Evolutionary conservation across 345 rosid species (phyloP), one percentile per base, ranked within the genome.

Genomic region (Fremontodendron californicum): DNA sequence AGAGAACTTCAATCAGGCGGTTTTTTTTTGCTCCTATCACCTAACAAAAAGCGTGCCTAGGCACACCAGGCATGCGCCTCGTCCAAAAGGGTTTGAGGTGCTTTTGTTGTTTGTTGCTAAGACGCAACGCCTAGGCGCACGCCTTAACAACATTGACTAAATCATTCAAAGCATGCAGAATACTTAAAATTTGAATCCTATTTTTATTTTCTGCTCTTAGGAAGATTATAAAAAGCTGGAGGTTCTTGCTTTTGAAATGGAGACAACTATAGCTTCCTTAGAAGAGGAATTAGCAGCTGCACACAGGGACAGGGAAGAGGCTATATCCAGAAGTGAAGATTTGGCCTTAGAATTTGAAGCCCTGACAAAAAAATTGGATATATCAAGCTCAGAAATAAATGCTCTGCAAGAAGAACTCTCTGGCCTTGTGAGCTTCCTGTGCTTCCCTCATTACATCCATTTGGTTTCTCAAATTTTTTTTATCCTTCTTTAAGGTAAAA

Each of bases 221-320:
- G 99, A 93, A 76, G 96, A 93, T 4, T 88, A 87, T 81, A 84
- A 48, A 77, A 83, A 86, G 80, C 83, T 95, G 80, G 99, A 93
- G 87, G 89, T 90, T 80, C 91, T 88, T 81, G 93, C 94, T 69
- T 90, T 92, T 90, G 98, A 95, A 82, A 91, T 91, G 99, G 98
- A 95, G 81, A 81, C 94, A 83, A 86, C 92, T 64, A 90, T 91
- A 83, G 96, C 90, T 84, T 88, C 98, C 77, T 77, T 93, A 81
- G 97, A 91, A 78, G 96, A 89, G 81, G 86, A 91, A 81, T 79
- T 93, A 75, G 89, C 84, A 48, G 75, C 84, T 72, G 93, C 88
- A 63, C 77, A 73, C 64, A 82, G 85, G 19, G 95, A 88, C 66
- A 93, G 82, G 76, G 94, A 85, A 80, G 91, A 83, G 75, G 86